Conservation (phyloP, 768 basidiomycete species). For the Termitomyces sp. region DNA sequence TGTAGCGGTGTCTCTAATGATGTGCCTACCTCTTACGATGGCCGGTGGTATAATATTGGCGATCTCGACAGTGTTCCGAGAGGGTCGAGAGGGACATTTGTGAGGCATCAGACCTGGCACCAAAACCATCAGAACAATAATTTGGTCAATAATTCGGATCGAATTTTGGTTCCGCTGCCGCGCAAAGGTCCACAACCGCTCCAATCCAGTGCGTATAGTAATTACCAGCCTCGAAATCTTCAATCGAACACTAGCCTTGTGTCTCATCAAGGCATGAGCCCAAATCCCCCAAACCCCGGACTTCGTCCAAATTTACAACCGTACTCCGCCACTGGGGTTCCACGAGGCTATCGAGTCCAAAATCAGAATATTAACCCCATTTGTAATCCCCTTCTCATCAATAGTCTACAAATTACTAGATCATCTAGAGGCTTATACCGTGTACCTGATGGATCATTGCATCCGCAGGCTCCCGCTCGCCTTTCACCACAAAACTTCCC, state of each 20-base stretch:
- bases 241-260: not conserved
- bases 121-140: not conserved
- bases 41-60: not conserved
- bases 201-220: not conserved
- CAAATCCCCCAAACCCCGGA: not conserved
- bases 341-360: constrained; percentile 7
- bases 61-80: not conserved
- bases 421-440: not conserved
- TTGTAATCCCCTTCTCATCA: not conserved
- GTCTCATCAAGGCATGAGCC: not conserved
- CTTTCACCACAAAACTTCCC: not conserved
- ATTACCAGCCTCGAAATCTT: not conserved
- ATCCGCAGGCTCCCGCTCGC: not conserved
- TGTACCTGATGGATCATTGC: not conserved
- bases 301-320: not conserved
- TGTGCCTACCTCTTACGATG: not conserved
- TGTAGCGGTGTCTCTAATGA: not conserved
- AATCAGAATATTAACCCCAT: constrained; percentile 11
- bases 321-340: not conserved
- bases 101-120: constrained; percentile 5
- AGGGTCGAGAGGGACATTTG: not conserved
- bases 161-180: not conserved
- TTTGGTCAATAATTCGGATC: not conserved
- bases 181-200: not conserved
- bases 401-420: not conserved